phyloP scores from a whole-genome alignment of 148 eudicot species.

The Oxyria digyna region DNA sequence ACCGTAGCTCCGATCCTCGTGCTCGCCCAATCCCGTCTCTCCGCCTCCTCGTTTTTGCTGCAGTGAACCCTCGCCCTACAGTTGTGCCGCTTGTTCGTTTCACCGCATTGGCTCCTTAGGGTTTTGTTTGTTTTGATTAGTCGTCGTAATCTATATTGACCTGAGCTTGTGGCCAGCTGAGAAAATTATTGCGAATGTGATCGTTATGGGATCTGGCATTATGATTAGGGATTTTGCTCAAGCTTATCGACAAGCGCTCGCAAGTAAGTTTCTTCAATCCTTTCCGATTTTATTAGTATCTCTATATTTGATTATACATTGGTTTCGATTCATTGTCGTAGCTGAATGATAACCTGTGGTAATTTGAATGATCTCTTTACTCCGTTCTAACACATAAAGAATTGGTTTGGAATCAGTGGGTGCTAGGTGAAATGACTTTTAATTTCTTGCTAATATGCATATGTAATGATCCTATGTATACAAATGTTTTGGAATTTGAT shows the following conservation, averaged over 20 bases:
- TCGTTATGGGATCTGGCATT: conserved; percentile 57
- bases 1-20: too few species aligned
- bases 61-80: too few species aligned
- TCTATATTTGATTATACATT: not conserved
- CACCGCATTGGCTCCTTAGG: too few species aligned
- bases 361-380: not conserved
- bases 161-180: conserved; percentile 31
- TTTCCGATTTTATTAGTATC: too few species aligned
- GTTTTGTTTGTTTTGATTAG: not conserved
- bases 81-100: too few species aligned
- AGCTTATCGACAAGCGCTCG: conserved; percentile 70
- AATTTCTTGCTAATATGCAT: not conserved
- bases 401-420: not conserved
- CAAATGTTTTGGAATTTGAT: too few species aligned
- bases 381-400: not conserved
- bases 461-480: too few species aligned
- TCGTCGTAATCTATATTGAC: not conserved
- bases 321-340: not conserved
- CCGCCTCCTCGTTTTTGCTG: too few species aligned
- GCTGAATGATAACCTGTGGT: not conserved
- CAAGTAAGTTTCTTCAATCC: conserved; percentile 32
- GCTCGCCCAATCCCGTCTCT: too few species aligned
- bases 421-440: not conserved
- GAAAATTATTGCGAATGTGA: conserved; percentile 41
- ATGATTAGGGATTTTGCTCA: conserved; percentile 52